Conservation (phyloP, 2,329 filamentous ascomycete genomes). For the Rhynchosporium agropyri region DNA sequence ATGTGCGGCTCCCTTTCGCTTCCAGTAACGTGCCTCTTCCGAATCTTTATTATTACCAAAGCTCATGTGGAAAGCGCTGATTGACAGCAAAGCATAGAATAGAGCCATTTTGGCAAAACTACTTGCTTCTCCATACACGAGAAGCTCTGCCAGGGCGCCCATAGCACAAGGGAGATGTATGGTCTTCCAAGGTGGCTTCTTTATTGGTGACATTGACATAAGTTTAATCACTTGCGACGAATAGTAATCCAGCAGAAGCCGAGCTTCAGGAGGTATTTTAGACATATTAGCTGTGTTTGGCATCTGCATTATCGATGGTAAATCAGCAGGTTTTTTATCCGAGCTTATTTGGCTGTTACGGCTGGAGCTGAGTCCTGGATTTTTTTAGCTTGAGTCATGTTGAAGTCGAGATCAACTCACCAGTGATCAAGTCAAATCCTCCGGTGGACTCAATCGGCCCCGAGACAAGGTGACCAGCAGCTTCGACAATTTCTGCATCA, state of each 20-base stretch:
- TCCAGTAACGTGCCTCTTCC: constrained; percentile 19
- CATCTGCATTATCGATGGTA: constrained; percentile 16
- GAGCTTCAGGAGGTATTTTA: constrained; percentile 25
- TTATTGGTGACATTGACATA: constrained; percentile 25
- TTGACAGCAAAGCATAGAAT: constrained; percentile 26
- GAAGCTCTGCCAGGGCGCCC: constrained; percentile 26
- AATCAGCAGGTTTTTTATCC: not conserved
- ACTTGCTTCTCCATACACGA: constrained; percentile 23
- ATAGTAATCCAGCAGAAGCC: constrained; percentile 24
- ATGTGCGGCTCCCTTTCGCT: constrained; percentile 16
- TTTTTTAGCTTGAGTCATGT: not conserved
- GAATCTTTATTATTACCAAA: constrained; percentile 15
- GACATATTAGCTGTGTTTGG: constrained; percentile 23
- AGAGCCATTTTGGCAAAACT: constrained; percentile 27
- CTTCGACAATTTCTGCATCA: not conserved
- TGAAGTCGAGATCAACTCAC: not conserved
- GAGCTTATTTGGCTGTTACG: not conserved
- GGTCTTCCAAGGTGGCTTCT: constrained; percentile 28
- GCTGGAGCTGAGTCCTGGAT: not conserved
- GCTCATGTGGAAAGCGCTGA: constrained; percentile 26
- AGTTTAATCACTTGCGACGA: constrained; percentile 20
- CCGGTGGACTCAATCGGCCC: not conserved
- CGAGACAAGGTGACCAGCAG: not conserved
- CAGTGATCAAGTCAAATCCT: not conserved
- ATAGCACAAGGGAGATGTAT: constrained; percentile 30